A percentile compares a stretch with the other conserved stretches of the same genome.
These are phyloP conservation scores for Aspergillus novofumigatus DNA, from an alignment of 2,329 filamentous ascomycete species.

Conservation along the genomic window DNA sequence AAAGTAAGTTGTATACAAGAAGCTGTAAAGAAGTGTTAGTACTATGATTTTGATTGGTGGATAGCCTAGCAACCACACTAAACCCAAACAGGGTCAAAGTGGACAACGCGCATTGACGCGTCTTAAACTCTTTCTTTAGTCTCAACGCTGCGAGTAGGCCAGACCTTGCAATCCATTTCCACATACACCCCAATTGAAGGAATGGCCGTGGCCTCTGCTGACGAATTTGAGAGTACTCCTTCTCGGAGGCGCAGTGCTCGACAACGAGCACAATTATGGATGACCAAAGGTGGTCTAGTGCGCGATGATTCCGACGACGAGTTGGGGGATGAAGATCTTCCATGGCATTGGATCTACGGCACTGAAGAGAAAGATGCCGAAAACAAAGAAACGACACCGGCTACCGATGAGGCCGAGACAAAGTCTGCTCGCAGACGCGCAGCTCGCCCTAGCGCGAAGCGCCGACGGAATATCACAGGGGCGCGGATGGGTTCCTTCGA, in stretches of 20 bases:
- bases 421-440: constrained; percentile 27
- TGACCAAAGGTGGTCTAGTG: constrained; percentile 58
- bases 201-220: constrained; percentile 17
- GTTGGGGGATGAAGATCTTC: constrained; percentile 65
- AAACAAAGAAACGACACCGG: constrained; percentile 10
- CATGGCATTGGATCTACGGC: constrained; percentile 77
- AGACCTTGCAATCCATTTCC: background rate
- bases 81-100: constrained; percentile 27
- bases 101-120: constrained; percentile 31
- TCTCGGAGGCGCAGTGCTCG: constrained; percentile 21
- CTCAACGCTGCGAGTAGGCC: constrained; percentile 5
- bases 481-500: constrained; percentile 78
- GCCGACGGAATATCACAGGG: constrained; percentile 61
- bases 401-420: constrained; percentile 14
- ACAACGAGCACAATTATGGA: constrained; percentile 44
- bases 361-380: constrained; percentile 17
- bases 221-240: constrained; percentile 13
- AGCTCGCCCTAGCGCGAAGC: constrained; percentile 24
- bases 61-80: constrained; percentile 13
- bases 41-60: constrained; percentile 14
- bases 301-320: constrained; percentile 88
- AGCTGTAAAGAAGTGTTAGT: background rate
- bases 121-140: constrained; percentile 2
- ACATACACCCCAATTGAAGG: background rate
- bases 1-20: background rate